Percentiles rank a stretch among this genome's conserved stretches.
These are phyloP conservation scores for Dactylonectria estremocensis DNA, from an alignment of 2,329 filamentous ascomycete genomes.

Conservation along the genomic window DNA sequence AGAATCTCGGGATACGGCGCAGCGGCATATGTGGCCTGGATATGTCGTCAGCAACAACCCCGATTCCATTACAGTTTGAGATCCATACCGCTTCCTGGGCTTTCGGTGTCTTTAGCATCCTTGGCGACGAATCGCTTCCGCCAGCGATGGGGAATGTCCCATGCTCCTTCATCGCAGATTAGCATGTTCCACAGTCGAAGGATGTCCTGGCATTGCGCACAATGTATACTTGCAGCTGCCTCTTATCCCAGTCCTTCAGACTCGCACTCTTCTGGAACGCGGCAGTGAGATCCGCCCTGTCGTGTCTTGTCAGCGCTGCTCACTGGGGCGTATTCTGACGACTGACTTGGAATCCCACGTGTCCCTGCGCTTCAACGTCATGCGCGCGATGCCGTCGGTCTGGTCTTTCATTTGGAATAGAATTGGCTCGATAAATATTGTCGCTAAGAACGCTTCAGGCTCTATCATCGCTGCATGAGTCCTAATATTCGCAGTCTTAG, in stretches of 20 bases:
- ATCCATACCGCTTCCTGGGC: conserved; percentile 19
- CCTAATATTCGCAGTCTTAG: neutral
- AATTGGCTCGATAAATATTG: conserved; percentile 23
- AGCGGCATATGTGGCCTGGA: conserved; percentile 21
- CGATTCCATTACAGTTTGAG: too few species aligned
- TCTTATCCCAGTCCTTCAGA: conserved; percentile 17
- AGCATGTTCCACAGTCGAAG: neutral
- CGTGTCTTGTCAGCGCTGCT: neutral
- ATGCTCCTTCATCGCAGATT: neutral
- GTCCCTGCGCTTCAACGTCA: conserved; percentile 9
- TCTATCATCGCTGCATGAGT: conserved; percentile 22
- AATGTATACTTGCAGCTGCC: conserved; percentile 15
- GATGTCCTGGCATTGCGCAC: neutral
- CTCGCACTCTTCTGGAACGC: conserved; percentile 16
- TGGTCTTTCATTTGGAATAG: conserved; percentile 22
- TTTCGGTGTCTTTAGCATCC: conserved; percentile 20
- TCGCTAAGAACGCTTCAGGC: conserved; percentile 7
- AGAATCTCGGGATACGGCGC: conserved; percentile 17
- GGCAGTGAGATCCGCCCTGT: neutral
- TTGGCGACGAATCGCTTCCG: neutral
- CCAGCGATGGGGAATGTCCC: neutral
- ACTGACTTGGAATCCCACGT: conserved; percentile 18
- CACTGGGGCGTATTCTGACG: too few species aligned
- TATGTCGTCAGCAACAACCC: neutral
- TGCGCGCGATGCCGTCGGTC: conserved; percentile 15